Conservation (phyloP, 331 rosid species). For the Cucumis variabilis region DNA sequence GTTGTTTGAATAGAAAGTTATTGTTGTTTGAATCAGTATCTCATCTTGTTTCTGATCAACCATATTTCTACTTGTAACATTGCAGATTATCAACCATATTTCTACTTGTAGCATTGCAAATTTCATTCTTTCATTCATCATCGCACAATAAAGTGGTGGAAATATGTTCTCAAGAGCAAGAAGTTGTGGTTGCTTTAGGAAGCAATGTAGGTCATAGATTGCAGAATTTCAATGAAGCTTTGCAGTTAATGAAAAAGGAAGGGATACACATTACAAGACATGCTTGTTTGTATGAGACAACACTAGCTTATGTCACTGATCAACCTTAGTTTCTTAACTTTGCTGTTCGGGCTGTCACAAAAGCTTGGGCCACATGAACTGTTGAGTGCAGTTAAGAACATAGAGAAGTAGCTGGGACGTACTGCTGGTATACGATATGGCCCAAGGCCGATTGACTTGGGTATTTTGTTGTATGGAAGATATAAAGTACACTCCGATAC, state of each 20-base stretch:
- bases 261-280: constrained; percentile 80
- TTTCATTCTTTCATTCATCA: constrained; percentile 52
- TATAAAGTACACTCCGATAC: constrained; percentile 62
- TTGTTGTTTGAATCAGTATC: neutral
- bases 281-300: constrained; percentile 87
- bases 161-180: constrained; percentile 75
- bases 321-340: constrained; percentile 88
- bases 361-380: constrained; percentile 89
- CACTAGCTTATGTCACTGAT: constrained; percentile 85
- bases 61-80: constrained; percentile 50
- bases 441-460: constrained; percentile 91
- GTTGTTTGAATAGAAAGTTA: too few species aligned
- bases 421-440: constrained; percentile 80
- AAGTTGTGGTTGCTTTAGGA: constrained; percentile 90
- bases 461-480: constrained; percentile 86
- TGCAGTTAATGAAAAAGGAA: constrained; percentile 67
- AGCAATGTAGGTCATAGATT: constrained; percentile 89
- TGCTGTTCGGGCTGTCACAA: constrained; percentile 81
- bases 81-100: constrained; percentile 32
- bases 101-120: constrained; percentile 49
- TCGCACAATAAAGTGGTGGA: constrained; percentile 48
- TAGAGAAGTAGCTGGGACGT: constrained; percentile 80
- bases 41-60: constrained; percentile 1
- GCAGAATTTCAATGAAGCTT: constrained; percentile 77
- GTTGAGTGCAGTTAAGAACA: constrained; percentile 69